Evolutionary conservation across 2,329 filamentous ascomycete species (phyloP), one percentile per base, ranked within the genome.

Genomic region (Sclerotinia nivalis): DNA sequence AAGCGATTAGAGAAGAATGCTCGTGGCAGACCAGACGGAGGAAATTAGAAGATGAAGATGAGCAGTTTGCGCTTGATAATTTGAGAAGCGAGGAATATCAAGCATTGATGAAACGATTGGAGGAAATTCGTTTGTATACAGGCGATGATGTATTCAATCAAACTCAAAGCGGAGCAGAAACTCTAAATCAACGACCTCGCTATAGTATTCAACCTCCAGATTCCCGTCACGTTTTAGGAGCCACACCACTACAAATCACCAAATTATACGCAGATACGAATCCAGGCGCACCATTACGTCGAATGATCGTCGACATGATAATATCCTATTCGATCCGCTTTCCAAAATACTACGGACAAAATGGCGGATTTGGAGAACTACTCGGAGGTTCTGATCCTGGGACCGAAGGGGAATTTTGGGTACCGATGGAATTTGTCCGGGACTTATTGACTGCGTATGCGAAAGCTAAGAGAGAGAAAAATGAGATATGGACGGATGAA

Each of bases 261-360:
- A 7, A 25, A 10, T 0, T 62, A 22, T 50, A 62, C n/a, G 28
- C 43, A 4, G 31, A 47, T 6, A 62, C 60, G 7, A 37, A 62
- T 15, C 45, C 43, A 0, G 45, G 4, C 6, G 37, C 60, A 1
- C 45, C 0, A 0, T 7, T 50, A 9, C 18, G 60, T 1, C 9
- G 5, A 18, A 49, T 62, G 60, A 31, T 62, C 20, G 20, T 62
- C 4, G 43, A 62, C 15, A 62, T 50, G 60, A 62, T 62, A 3
- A 18, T 37, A 0, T 18, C 22, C 20, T 62, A 62, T n/a, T 62
- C 60, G 0, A 47, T n/a, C 3, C 60, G 25, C 22, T 62, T 34
- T 18, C 60, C 60, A 0, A 34, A n/a, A 10, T 50, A 62, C 22
- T 62, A 62, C 4, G 60, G 43, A n/a, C 45, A 62, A 5, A 47